Percentiles rank a stretch among this genome's conserved stretches.
Conservation (phyloP, 305 asterid genomes). For the Solanum hybrid region DNA sequence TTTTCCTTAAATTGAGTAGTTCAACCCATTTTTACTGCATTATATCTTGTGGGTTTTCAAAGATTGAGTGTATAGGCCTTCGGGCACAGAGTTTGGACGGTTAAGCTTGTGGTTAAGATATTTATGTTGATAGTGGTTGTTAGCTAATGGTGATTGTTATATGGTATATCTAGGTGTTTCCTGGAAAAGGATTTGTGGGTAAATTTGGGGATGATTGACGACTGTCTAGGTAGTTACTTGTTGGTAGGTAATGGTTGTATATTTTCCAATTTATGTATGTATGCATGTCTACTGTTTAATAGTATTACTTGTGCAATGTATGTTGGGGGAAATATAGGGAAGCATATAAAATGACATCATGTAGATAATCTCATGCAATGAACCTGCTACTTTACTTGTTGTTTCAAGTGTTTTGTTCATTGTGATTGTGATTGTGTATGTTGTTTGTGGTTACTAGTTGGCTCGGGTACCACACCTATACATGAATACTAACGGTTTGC, state of each 20-base stretch:
- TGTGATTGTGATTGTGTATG: too few relatives aligned
- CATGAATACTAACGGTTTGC: too few relatives aligned
- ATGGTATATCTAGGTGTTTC: not conserved
- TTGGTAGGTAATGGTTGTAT: not conserved
- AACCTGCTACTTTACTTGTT: too few relatives aligned
- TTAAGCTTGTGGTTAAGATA: not conserved
- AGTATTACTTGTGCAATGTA: not conserved
- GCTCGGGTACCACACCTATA: too few relatives aligned
- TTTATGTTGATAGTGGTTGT: not conserved
- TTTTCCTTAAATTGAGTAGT: not conserved
- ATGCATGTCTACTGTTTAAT: not conserved
- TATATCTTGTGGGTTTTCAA: not conserved
- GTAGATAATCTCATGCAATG: not conserved
- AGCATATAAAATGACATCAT: not conserved
- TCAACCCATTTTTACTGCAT: not conserved
- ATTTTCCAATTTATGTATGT: not conserved
- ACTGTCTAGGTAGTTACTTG: not conserved
- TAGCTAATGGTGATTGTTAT: not conserved
- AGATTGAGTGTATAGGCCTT: not conserved
- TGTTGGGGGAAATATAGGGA: not conserved
- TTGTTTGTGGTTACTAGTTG: too few relatives aligned
- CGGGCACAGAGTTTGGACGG: not conserved
- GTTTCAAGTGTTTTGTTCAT: too few relatives aligned
- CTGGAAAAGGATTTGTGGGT: not conserved
- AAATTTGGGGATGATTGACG: not conserved